Base-by-base conservation (phyloP, 2,329 filamentous ascomycete genomes). In the Exophiala bonariae region DNA sequence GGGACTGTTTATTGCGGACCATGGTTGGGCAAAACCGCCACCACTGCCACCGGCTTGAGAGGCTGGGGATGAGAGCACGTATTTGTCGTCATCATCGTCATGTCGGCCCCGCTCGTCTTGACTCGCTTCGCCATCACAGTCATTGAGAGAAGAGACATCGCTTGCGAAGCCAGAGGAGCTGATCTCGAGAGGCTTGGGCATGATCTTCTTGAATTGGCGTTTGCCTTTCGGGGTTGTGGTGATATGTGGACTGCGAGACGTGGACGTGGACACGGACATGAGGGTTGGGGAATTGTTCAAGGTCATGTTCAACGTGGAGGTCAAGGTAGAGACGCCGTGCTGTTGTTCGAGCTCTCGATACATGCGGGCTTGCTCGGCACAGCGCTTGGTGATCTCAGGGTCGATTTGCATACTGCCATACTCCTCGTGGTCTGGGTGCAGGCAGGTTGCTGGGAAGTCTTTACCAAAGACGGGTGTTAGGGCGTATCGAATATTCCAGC, bases 401-500 rank as follows among this genome's bases (percentile, higher is more conserved):
- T 80, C 75, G 58, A 91, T 89, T 17, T 78, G 68, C 84, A 89
- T 87, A 37, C 77, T 76, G 9, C 76, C 79, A 63, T 82, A 89
- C 11, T 77, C 76, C n/a, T 79, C 70, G 28, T 83, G 75, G n/a
- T 79, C 74, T 1, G 83, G 82, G 1, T 70, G 76, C 11, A 85
- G 71, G 65, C 93, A 99, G 36, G 82, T 70, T 3, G 76, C 74
- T 2, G 89, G 84, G 64, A 99, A 99, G 32, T 82, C 78, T 10
- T 83, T 79, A 0, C 93, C 93, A 65, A 99, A 99, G 50, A 99
- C 77, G 4, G 93, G 93, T 7, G 93, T 93, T 44, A 99, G 72
- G 0, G 87, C 91, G 48, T 85, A 85, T 11, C 92, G 85, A 52
- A 99, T 95, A 28, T 80, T 73, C 65, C 85, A 83, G 70, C 92